Base-by-base conservation (phyloP, 345 rosid genomes). In the Eucalyptus sp. region DNA sequence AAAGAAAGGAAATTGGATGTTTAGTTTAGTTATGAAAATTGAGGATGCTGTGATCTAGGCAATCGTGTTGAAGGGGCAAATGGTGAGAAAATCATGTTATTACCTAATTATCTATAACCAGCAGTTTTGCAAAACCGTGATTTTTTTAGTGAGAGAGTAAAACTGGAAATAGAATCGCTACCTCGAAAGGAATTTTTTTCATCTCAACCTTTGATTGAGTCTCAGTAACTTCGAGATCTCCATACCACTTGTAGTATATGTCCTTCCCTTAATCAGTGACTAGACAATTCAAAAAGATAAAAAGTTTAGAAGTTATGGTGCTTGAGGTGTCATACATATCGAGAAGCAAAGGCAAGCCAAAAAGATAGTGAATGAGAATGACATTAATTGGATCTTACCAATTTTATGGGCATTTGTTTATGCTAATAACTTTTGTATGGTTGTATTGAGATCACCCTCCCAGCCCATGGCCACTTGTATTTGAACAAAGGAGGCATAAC, bases 391-490 rank as follows among this genome's bases (percentile, higher is more conserved):
- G 11, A 8, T 33, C 80, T 68, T 17, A 33, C 44, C 44, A 33
- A 68, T 33, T 16, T 31, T 16, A 64, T 64, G 3, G 4, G 5
- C 10, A n/a, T n/a, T 64, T 64, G 1, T 60, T 13, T 64, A 64
- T 64, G 37, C 5, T 4, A 20, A 7, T 64, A 64, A 7, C 76
- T n/a, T n/a, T 2, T 64, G 76, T 64, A 64, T 64, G 9, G 18
- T n/a, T 64, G 76, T 7, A 4, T 64, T 64, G 11, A 64, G 76
- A 64, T 64, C 68, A 60, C 2, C 68, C 16, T 27, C 7, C 68
- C 31, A 60, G 4, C 12, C 1, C 16, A 0, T 0, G 0, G 4
- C 66, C 7, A 60, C 15, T 2, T 0, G 16, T 27, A 27, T 60
- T 15, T 7, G 10, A 64, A 64, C 1, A n/a, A n/a, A 64, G 2